Percentiles rank a stretch among this genome's conserved stretches.
phyloP scores from a whole-genome alignment of 108 stramenopile species.

The Parmales sp. region DNA sequence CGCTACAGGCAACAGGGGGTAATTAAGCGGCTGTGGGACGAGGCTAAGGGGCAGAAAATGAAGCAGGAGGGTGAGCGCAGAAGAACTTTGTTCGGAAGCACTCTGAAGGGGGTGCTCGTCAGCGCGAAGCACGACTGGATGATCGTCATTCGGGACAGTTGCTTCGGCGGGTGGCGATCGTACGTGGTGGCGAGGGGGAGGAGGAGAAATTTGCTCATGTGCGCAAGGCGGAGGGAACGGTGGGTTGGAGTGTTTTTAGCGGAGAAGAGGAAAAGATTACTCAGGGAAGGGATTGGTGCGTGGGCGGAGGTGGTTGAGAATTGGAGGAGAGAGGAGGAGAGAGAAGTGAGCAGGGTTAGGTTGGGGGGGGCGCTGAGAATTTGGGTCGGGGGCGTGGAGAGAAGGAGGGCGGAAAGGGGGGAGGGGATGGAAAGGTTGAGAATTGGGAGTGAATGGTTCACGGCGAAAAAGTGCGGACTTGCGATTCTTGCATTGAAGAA shows the following conservation, averaged over 20 bases:
- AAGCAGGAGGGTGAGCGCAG: too few species aligned
- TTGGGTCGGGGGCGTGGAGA: background rate
- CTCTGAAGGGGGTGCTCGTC: too few species aligned
- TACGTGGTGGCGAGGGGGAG: background rate
- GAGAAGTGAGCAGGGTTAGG: background rate
- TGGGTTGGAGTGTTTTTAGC: background rate
- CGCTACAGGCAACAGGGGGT: too few species aligned
- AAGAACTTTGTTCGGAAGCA: too few species aligned
- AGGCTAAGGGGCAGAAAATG: too few species aligned
- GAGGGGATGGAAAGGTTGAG: background rate
- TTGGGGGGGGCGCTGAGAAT: background rate
- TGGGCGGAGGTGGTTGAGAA: background rate
- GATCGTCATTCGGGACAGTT: too few species aligned
- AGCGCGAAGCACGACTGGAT: too few species aligned
- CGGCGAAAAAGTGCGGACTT: background rate
- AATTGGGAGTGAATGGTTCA: background rate
- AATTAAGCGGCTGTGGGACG: too few species aligned
- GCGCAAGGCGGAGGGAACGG: background rate
- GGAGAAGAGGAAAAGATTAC: background rate
- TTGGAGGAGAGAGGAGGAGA: background rate
- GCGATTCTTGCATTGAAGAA: background rate
- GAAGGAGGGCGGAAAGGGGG: background rate
- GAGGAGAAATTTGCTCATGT: background rate
- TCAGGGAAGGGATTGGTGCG: conserved; percentile 1
- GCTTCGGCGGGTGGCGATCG: too few species aligned